Evolutionary conservation across 2,329 filamentous ascomycete species (phyloP), one percentile per base, ranked within the genome.

Genomic region (Fusarium citri): DNA sequence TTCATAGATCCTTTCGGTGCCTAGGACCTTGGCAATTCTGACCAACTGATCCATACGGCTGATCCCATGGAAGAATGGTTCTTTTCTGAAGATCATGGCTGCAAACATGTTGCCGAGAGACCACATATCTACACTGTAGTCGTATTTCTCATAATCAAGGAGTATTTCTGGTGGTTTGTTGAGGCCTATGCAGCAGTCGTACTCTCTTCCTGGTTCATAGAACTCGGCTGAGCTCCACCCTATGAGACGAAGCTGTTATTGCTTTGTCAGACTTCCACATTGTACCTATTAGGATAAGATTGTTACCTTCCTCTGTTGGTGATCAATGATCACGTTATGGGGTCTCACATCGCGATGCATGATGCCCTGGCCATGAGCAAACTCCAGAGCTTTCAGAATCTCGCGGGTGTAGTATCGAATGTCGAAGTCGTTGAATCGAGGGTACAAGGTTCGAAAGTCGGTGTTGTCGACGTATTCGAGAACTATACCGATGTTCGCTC

Each of bases 101-200:
- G 96, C 96, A 77, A 98, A 97, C 96, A 99, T 99, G 72, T 95
- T 94, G 25, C 96, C 96, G 31, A 98, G 84, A 57, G 94, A 97
- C 96, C 96, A 99, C 94, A 99, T 98, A 79, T 99, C 96, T 53
- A 99, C 86, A 59, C 94, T 97, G 84, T 97, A 98, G 82, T 98
- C 95, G 82, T 98, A 98, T 81, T 97, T 94, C 78, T 98, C 94
- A 83, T 95, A 98, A 75, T 98, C 94, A 46, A 98, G 94, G 2
- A 99, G 88, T 55, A 98, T 84, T 79, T 99, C 66, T 93, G 0
- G 96, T 94, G 8, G 95, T 94, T 83, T 98, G 8, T 41, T 56
- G 4, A 66, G 30, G 11, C 65, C 59, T 5, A 68, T 34, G 1
- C 28, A 26, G 3, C 23, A 6, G 1, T 28, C 20, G 1, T 55